Conservation (phyloP, 257 asterid species). For the Scutellaria minor region DNA sequence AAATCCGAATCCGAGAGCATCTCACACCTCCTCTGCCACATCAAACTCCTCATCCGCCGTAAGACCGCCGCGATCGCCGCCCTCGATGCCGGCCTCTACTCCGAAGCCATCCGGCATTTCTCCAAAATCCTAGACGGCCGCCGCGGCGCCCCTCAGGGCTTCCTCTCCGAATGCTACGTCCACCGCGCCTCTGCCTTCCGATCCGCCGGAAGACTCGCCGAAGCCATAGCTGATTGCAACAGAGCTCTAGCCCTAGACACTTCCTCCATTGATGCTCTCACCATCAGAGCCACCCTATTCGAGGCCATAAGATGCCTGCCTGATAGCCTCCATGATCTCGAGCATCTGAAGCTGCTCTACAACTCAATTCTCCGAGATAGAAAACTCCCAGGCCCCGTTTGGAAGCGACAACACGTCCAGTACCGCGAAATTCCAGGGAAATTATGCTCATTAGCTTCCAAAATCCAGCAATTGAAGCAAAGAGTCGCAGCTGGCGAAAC, state of each 20-base stretch:
- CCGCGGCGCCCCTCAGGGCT: slow-evolving; percentile 76
- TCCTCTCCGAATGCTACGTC: slow-evolving; percentile 67
- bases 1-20: slow-evolving; percentile 63
- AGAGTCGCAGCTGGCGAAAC: slow-evolving; percentile 87
- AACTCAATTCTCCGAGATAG: slow-evolving; percentile 80
- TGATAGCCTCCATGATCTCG: slow-evolving; percentile 91
- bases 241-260: slow-evolving; percentile 83
- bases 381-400: slow-evolving; percentile 76
- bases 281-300: slow-evolving; percentile 69
- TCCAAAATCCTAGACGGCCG: slow-evolving; percentile 79
- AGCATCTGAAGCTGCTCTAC: slow-evolving; percentile 84
- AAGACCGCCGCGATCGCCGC: slow-evolving; percentile 81
- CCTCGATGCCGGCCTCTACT: slow-evolving; percentile 66
- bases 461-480: slow-evolving; percentile 79
- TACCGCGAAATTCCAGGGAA: slow-evolving; percentile 94
- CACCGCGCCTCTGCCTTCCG: slow-evolving; percentile 67
- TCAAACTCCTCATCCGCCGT: slow-evolving; percentile 73
- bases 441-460: slow-evolving; percentile 73
- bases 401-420: slow-evolving; percentile 82
- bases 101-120: slow-evolving; percentile 75
- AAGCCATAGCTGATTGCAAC: slow-evolving; percentile 79
- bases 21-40: slow-evolving; percentile 71
- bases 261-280: slow-evolving; percentile 77
- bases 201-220: slow-evolving; percentile 66
- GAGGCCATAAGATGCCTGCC: slow-evolving; percentile 81